Base-by-base conservation (phyloP, 2,329 filamentous ascomycete species). In the Penicillium frequentans region DNA sequence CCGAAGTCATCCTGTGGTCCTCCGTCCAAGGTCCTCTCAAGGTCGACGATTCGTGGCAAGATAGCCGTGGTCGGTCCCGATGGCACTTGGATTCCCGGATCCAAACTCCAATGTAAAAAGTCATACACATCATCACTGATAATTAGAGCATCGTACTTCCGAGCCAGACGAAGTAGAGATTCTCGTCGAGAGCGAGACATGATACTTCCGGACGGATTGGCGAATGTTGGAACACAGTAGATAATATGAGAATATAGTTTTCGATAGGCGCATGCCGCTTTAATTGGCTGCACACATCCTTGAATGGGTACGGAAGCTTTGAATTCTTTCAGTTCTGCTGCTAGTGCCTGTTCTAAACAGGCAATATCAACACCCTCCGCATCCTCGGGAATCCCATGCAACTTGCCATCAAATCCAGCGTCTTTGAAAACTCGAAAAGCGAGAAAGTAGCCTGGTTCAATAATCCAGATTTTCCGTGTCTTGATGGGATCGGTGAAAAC, bases 41-140 rank as follows among this genome's bases (percentile, higher is more conserved):
- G 78, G 70, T 96, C 91, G 16, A 89, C 85, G 0, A 96, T 79
- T 2, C 90, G 85, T 4, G 90, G 90, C n/a, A 91, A 63, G 24
- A 31, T 24, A 14, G 5, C 33, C 29, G 11, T 13, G 10, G 11
- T 11, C 4, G 29, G 10, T 31, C 3, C 4, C 13, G 29, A 13
- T 64, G 8, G 75, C 37, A 5, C 11, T 66, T 8, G 83, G 81
- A 5, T 5, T 53, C 24, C 21, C 5, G 3, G 6, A n/a, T 16
- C 14, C 16, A 21, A 29, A 24, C 46, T 24, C 90, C 91, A 96
- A 69, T 91, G 88, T 8, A 97, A 80, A 62, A 93, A 88, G 70
- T 96, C 93, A 71, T 97, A 96, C 13, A 96, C 91, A 72, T 96
- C 93, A 74, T 97, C 93, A 53, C 84, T 84, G 39, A 96, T 82